A percentile compares a stretch with the other conserved stretches of the same genome.
Conservation (phyloP, 805 yeast genomes). For the Hanseniaspora thailandica region DNA sequence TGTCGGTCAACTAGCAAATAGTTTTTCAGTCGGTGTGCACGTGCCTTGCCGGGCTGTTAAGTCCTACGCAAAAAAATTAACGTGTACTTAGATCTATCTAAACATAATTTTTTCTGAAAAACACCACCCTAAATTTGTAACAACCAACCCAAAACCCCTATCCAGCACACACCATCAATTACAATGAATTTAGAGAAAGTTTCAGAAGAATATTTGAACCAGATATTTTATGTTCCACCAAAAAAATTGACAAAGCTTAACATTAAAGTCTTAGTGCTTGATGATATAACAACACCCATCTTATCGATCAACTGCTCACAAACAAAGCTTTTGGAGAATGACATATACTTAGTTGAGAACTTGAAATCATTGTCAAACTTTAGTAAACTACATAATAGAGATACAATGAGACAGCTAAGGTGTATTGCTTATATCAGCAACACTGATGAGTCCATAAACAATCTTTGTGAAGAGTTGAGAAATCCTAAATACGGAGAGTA, state of each 20-base stretch:
- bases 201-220: slow-evolving; percentile 35
- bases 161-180: no score
- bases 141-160: no score
- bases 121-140: no score
- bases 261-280: slow-evolving; percentile 69
- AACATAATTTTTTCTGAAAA: no score
- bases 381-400: slow-evolving; percentile 31
- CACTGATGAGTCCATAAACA: slow-evolving; percentile 46
- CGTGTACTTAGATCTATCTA: no score
- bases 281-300: slow-evolving; percentile 65
- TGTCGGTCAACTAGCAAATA: no score
- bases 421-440: slow-evolving; percentile 77
- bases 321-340: slow-evolving; percentile 66
- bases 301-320: slow-evolving; percentile 87
- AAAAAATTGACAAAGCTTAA: slow-evolving; percentile 20
- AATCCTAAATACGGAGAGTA: slow-evolving; percentile 73
- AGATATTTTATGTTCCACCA: slow-evolving; percentile 29
- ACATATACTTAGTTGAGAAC: slow-evolving; percentile 72
- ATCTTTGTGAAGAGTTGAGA: slow-evolving; percentile 53
- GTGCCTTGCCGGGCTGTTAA: no score
- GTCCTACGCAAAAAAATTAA: no score
- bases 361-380: slow-evolving; percentile 38
- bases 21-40: no score
- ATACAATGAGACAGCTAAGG: slow-evolving; percentile 63
- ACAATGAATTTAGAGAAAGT: slow-evolving; percentile 42